Conservation (phyloP, 2,329 filamentous ascomycete genomes). For the Knufia fluminis region DNA sequence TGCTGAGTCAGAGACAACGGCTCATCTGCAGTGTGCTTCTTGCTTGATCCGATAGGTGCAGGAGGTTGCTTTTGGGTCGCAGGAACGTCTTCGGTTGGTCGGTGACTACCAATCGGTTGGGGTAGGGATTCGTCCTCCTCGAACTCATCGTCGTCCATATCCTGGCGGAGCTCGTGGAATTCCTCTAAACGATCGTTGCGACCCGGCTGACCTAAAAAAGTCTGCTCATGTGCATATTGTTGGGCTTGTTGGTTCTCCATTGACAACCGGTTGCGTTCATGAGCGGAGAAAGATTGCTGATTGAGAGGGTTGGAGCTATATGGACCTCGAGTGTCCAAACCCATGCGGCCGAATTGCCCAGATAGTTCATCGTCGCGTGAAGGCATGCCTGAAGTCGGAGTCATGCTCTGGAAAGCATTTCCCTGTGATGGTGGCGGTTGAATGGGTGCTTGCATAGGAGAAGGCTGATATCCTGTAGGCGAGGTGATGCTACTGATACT, state of each 20-base stretch:
- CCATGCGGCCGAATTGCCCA: slow-evolving; percentile 56
- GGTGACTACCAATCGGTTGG: slow-evolving; percentile 29
- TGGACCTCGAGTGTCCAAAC: slow-evolving; percentile 45
- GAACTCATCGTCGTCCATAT: slow-evolving; percentile 47
- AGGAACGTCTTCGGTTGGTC: slow-evolving; percentile 24
- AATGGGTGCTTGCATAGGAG: slow-evolving; percentile 50
- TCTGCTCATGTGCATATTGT: slow-evolving; percentile 29
- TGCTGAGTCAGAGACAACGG: slow-evolving; percentile 69
- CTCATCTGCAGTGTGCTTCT: slow-evolving; percentile 26
- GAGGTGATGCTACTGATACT: slow-evolving; percentile 92
- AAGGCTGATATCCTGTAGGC: slow-evolving; percentile 61
- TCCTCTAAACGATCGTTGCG: slow-evolving; percentile 65
- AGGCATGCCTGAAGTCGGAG: slow-evolving; percentile 3
- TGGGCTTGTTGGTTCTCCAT: slow-evolving; percentile 16
- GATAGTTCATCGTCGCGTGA: slow-evolving; percentile 62
- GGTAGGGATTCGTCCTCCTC: slow-evolving; percentile 33
- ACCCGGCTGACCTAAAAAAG: slow-evolving; percentile 41
- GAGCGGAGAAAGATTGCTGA: slow-evolving; percentile 47
- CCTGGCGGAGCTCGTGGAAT: slow-evolving; percentile 69
- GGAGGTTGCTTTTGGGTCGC: slow-evolving; percentile 13
- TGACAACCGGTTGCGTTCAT: slow-evolving; percentile 25
- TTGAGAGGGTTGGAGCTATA: slow-evolving; percentile 28
- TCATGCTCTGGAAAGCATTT: slow-evolving; percentile 8
- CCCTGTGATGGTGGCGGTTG: slow-evolving; percentile 34
- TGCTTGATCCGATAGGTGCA: slow-evolving; percentile 11